Percentiles rank a stretch among this genome's conserved stretches.
Evolutionary conservation across 106 monocot species (phyloP).

Genomic region (Dioscorea zingiberensis): DNA sequence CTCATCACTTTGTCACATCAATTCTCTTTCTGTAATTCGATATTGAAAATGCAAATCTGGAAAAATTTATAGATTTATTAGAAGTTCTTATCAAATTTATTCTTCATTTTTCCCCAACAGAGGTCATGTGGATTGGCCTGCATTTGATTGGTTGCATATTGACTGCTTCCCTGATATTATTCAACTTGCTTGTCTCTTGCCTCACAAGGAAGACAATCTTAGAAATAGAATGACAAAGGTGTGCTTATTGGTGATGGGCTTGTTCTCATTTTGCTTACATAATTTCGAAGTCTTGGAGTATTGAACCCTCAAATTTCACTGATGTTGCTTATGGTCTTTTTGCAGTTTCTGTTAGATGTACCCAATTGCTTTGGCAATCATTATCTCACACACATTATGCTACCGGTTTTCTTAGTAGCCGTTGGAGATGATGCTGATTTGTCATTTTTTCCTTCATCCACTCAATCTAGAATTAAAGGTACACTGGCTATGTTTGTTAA

Average conservation of each 20-base stretch:
- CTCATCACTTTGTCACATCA: not conserved
- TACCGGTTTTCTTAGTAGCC: slow-evolving; percentile 84
- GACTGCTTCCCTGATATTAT: slow-evolving; percentile 92
- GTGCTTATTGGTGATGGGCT: not conserved
- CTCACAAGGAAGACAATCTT: slow-evolving; percentile 86
- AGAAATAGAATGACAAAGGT: slow-evolving; percentile 81
- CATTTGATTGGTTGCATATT: slow-evolving; percentile 87
- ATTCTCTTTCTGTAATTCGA: not conserved
- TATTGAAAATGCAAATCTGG: not conserved
- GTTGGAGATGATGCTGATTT: slow-evolving; percentile 92
- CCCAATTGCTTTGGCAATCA: slow-evolving; percentile 61
- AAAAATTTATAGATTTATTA: not conserved
- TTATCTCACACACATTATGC: slow-evolving; percentile 72
- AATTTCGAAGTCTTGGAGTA: not conserved
- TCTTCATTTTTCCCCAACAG: slow-evolving; percentile 29
- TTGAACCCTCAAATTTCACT: not conserved
- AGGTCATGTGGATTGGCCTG: slow-evolving; percentile 77
- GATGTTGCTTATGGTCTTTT: slow-evolving; percentile 3
- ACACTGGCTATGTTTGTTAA: not conserved
- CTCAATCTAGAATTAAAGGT: slow-evolving; percentile 75
- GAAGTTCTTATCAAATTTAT: slow-evolving; percentile 1
- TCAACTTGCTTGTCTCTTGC: slow-evolving; percentile 77
- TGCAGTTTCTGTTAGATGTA: slow-evolving; percentile 73
- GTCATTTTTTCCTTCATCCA: slow-evolving; percentile 53
- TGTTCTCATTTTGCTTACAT: not conserved